Evolutionary conservation across 768 basidiomycete genomes (phyloP), one percentile per base, ranked within the genome.

Genomic region (Lepiota brunneoincarnata): DNA sequence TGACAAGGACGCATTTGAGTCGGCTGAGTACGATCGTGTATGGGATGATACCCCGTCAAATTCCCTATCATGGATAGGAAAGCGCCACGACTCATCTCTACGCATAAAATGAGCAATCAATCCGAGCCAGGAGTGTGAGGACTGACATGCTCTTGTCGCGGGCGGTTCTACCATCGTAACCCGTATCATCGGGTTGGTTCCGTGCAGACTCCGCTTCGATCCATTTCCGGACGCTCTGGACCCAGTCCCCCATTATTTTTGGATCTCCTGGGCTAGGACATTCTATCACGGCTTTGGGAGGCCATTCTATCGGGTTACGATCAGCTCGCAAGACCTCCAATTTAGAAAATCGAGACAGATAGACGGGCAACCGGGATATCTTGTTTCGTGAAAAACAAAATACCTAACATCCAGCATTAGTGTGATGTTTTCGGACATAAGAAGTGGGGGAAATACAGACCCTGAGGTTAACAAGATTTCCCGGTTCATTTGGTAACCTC

Each of bases 271-370:
- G 73, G 40, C 66, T 70, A 10, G 71, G 65, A 15, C 67, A 63
- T 40, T 79, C 78, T 65, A 87, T 64, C 12, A 88, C 72, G 44
- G 72, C 54, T 57, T 74, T 79, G 6, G 91, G 89, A 0, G 96
- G 96, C 93, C 94, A 98, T 68, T 93, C 89, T 36, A 97, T 79
- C 2, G 95, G 95, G 64, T 99, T 98, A 58, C 87, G 84, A 59
- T 96, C 94, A 7, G 91, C 74, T 68, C 91, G 91, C 61, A 98
- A 76, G 28, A 97, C 79, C 43, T 84, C 83, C 37, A 99, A 75
- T 47, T 79, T 74, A 26, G 71, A 70, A 65, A 97, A 96, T 48
- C 84, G 79, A 3, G 79, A 68, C 45, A 99, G 67, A 68, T 95
- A 98, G 6, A 75, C 62, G 2, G 96, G 97, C 2, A 99, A 76